These are phyloP conservation scores for Aspergillus pseudoviridinutans DNA, from an alignment of 2,329 filamentous ascomycete species.

Conservation along the genomic window DNA sequence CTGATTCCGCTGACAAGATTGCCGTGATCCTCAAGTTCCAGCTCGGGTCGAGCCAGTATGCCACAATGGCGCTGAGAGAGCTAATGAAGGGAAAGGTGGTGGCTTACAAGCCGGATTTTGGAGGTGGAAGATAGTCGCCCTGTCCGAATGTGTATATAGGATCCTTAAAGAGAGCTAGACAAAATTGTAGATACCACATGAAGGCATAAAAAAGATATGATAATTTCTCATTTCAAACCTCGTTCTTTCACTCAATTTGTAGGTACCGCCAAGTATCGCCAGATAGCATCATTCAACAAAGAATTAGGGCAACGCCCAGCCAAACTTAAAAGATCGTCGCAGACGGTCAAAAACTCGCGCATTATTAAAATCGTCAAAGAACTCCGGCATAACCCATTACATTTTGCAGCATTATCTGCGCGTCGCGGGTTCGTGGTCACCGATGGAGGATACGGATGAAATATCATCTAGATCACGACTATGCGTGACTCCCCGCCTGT, in stretches of 20 bases:
- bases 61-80: conserved; percentile 77
- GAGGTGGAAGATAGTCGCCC: conserved; percentile 37
- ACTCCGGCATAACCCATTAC: neutral
- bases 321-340: too few species aligned
- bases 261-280: neutral
- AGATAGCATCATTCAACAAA: neutral
- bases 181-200: neutral
- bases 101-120: conserved; percentile 61
- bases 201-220: neutral
- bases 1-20: conserved; percentile 46
- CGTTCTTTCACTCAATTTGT: neutral
- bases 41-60: conserved; percentile 75
- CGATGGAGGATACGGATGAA: conserved; percentile 28
- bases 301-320: neutral
- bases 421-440: neutral
- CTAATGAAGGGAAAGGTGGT: conserved; percentile 66
- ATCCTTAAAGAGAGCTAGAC: neutral
- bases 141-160: neutral
- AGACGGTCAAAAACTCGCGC: too few species aligned
- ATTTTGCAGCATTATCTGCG: neutral
- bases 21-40: conserved; percentile 71
- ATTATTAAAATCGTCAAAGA: neutral
- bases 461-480: conserved; percentile 24
- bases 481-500: conserved; percentile 1
- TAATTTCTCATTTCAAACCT: neutral